Evolutionary conservation across 495 filamentous ascomycete genomes (phyloP), one percentile per base, ranked within the genome.

Genomic region (Xylaria flabelliformis): DNA sequence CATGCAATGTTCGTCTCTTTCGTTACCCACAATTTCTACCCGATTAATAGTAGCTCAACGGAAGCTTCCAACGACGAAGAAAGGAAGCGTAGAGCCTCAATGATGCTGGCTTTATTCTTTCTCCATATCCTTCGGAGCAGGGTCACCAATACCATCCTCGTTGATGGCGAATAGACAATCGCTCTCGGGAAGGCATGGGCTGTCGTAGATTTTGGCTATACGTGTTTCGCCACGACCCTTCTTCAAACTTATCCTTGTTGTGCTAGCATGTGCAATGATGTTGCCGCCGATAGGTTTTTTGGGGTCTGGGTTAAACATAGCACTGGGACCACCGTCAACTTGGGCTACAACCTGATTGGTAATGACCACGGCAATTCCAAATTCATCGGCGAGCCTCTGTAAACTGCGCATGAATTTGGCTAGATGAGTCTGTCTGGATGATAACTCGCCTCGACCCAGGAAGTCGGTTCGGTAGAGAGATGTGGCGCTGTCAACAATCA

Each of bases 271-370:
- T 17, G 96, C 96, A 79, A 99, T 98, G 79, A 99, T 98, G 80
- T 99, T 98, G 73, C 96, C 96, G 66, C 96, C 96, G 81, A 99
- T 98, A 0, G 96, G 96, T 78, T 99, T 99, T 88, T 99, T 99
- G 7, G 96, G 96, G 77, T 99, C 96, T 0, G 96, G 96, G 74
- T 99, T 99, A 85, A 97, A 99, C 96, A 99, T 99, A 36, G 96
- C 88, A 73, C 90, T 94, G 15, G 94, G 94, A 1, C 96, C 96
- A 67, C 97, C 96, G 80, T 99, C 96, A 13, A 99, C 96, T 80
- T 99, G 96, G 41, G 96, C 95, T 44, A 99, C 96, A 39, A 99
- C 96, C 78, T 99, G 96, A 79, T 99, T 99, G 50, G 96, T 98
- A 77, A 99, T 99, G 76, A 99, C 94, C 8, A 99, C 96, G 0